phyloP scores from a whole-genome alignment of 2,329 filamentous ascomycete species.

The Penicillium sp. region DNA sequence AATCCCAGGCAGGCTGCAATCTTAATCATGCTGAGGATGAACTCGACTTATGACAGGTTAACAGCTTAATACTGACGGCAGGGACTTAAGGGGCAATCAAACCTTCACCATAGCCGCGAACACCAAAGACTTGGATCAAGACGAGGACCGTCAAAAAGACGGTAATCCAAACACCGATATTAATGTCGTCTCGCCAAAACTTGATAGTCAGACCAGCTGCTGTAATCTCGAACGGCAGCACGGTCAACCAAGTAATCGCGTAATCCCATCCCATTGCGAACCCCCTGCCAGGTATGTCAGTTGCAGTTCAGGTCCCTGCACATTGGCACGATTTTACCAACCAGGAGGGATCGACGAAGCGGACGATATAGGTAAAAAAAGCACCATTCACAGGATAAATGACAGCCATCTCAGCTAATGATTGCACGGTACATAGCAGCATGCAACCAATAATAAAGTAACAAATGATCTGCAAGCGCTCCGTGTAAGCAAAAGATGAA shows the following conservation, averaged over 20 bases:
- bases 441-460: background rate
- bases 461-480: background rate
- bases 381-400: background rate
- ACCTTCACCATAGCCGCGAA: constrained; percentile 1
- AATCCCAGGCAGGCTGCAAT: constrained; percentile 49
- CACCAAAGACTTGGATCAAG: background rate
- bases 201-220: background rate
- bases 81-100: background rate
- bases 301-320: background rate
- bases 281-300: constrained; percentile 29
- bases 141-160: background rate
- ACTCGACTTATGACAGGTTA: background rate
- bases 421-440: background rate
- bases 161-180: background rate
- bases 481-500: background rate
- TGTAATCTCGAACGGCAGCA: constrained; percentile 75
- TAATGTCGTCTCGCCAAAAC: background rate
- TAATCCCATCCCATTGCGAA: constrained; percentile 60
- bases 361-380: background rate
- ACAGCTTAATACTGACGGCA: background rate
- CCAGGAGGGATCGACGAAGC: constrained; percentile 1
- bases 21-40: background rate
- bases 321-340: background rate
- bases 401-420: background rate
- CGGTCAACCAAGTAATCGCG: constrained; percentile 79